Conservation (phyloP, 2,329 filamentous ascomycete genomes). For the Cladosporium sp. region DNA sequence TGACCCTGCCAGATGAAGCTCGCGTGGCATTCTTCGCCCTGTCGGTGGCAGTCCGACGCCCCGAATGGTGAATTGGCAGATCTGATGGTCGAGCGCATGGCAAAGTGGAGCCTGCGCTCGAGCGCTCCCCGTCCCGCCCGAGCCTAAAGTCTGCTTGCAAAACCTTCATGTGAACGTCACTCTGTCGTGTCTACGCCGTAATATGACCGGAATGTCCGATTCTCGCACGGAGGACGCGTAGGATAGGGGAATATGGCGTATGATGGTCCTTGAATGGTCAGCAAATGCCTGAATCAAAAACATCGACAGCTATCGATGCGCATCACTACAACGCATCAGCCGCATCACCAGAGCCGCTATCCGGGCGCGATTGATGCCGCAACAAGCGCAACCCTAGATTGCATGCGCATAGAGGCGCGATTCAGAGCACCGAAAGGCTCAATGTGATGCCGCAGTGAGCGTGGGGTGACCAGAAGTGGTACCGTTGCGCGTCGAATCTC, state of each 20-base stretch:
- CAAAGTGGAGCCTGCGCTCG: too few relatives aligned
- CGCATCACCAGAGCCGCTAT: neutral
- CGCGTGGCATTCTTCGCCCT: conserved; percentile 1
- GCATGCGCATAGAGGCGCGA: too few relatives aligned
- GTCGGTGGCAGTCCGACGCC: neutral
- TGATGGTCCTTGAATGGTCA: neutral
- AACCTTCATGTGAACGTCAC: conserved; percentile 7
- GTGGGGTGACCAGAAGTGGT: neutral
- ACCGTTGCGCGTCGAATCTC: neutral
- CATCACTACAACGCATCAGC: neutral
- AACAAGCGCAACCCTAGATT: too few relatives aligned
- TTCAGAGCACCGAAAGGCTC: too few relatives aligned
- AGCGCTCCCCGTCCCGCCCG: neutral
- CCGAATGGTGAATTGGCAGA: neutral
- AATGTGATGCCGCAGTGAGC: conserved; percentile 1
- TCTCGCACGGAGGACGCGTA: neutral
- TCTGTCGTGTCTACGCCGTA: neutral
- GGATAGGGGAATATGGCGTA: neutral
- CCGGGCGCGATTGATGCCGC: neutral
- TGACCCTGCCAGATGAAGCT: conserved; percentile 1
- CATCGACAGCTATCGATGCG: neutral
- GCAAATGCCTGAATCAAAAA: neutral
- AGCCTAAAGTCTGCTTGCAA: conserved; percentile 5
- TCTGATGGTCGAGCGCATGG: too few relatives aligned
- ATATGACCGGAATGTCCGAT: neutral